phyloP scores from a whole-genome alignment of 1,139 yeast species.

The Magnusiomyces fungicola region DNA sequence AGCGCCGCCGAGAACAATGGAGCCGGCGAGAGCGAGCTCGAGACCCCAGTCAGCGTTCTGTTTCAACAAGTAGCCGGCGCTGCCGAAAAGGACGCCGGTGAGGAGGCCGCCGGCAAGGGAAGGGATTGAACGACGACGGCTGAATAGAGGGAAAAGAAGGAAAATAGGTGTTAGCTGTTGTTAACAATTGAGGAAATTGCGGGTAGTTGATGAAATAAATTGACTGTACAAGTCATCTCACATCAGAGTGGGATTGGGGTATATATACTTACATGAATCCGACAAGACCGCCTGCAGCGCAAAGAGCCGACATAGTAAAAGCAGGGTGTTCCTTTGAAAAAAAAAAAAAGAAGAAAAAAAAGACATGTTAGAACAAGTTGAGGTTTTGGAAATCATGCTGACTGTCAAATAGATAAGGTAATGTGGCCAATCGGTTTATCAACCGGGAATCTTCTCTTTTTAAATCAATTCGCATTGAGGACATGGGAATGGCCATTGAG shows the following conservation, averaged over 20 bases:
- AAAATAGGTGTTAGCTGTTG: neutral
- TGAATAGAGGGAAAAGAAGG: constrained; percentile 9
- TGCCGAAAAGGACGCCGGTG: constrained; percentile 61
- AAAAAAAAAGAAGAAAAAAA: neutral
- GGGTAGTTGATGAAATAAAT: neutral
- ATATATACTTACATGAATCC: constrained; percentile 46
- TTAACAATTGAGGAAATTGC: neutral
- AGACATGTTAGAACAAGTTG: neutral
- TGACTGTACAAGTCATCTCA: neutral
- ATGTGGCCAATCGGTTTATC: too few relatives aligned
- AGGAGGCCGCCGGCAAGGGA: constrained; percentile 74
- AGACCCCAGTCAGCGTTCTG: constrained; percentile 74
- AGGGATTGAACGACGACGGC: constrained; percentile 68
- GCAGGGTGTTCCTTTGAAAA: constrained; percentile 65
- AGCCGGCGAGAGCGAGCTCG: constrained; percentile 69
- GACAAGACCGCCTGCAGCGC: constrained; percentile 65
- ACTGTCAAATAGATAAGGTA: too few relatives aligned
- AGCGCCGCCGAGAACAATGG: constrained; percentile 56
- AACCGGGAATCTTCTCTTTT: too few relatives aligned
- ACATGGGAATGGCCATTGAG: too few relatives aligned
- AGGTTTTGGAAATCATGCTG: too few relatives aligned
- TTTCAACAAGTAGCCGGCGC: constrained; percentile 69
- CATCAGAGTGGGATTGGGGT: neutral
- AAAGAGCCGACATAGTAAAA: constrained; percentile 64
- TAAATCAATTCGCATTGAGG: too few relatives aligned